Evolutionary conservation across 495 filamentous ascomycete species (phyloP).

Genomic region (Rhypophila decipiens): DNA sequence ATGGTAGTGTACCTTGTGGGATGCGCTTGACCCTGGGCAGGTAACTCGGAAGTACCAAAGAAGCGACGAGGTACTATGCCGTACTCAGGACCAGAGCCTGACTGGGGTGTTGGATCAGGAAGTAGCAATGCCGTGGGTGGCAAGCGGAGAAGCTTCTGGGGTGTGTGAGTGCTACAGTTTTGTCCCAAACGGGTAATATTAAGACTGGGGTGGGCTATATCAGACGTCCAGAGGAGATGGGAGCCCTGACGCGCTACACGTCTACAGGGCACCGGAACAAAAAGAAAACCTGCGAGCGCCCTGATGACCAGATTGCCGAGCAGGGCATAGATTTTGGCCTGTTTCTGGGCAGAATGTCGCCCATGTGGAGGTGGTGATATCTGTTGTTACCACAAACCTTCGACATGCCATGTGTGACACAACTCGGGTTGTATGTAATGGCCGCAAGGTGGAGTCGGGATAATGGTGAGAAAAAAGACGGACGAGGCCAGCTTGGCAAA

Average conservation of each 20-base stretch:
- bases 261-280: conserved; percentile 27
- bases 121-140: conserved; percentile 18
- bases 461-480: too few relatives aligned
- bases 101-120: conserved; percentile 13
- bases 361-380: not conserved
- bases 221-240: conserved; percentile 32
- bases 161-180: conserved; percentile 15
- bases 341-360: not conserved
- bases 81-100: conserved; percentile 6
- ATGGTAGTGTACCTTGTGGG: too few relatives aligned
- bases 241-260: conserved; percentile 38
- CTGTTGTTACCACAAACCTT: not conserved
- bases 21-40: conserved; percentile 4
- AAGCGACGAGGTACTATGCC: conserved; percentile 16
- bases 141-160: conserved; percentile 17
- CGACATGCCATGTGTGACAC: not conserved
- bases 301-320: conserved; percentile 25
- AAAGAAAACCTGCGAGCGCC: conserved; percentile 9
- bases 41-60: conserved; percentile 18
- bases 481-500: too few relatives aligned
- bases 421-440: too few relatives aligned
- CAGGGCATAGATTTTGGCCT: conserved; percentile 9
- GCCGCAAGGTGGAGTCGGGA: too few relatives aligned
- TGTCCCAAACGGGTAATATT: conserved; percentile 33
- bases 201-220: conserved; percentile 39